Evolutionary conservation across 768 basidiomycete genomes (phyloP), one percentile per base, ranked within the genome.

Genomic region (Collybia nuda): DNA sequence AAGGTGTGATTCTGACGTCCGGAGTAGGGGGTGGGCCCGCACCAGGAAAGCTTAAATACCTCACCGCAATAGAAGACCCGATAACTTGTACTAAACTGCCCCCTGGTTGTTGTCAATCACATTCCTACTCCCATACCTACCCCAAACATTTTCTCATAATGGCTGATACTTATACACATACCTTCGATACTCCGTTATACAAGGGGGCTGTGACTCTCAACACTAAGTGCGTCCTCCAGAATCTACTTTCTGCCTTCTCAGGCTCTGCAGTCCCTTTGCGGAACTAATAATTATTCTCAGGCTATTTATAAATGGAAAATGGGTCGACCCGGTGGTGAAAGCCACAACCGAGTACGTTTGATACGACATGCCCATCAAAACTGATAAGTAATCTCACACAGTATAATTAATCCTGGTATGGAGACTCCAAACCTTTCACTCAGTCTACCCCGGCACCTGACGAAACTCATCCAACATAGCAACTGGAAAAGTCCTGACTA

Each of bases 161-260:
- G 74, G 61, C 73, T 36, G 56, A 61, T 15, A 69, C 66, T 5
- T 74, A 72, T 53, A 62, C 68, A 1, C 67, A 85, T 68, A 65
- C 72, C 15, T 86, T 85, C 56, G 65, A 84, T 41, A 78, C 77
- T 6, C 70, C 69, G 37, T 54, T 69, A 52, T 87, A 67, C 80
- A 86, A 81, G 66, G 84, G 82, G n/a, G 70, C 72, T 42, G 71
- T 75, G 17, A 71, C 71, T 5, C 69, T 88, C 53, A 70, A 72
- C 57, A 86, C 87, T 2, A 88, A 90, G 59, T 57, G 24, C 26
- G 56, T 41, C n/a, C 11, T 18, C 22, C n/a, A 22, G 11, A 5
- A 28, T 11, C 11, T 28, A 5, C 6, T 5, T 11, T 32, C 32
- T 14, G 32, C 9, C 6, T 32, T 32, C 32, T 2, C 32, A 32